Percentiles rank a stretch among this genome's conserved stretches.
Conservation (phyloP, 2,329 filamentous ascomycete genomes). For the Penicillium carneum region DNA sequence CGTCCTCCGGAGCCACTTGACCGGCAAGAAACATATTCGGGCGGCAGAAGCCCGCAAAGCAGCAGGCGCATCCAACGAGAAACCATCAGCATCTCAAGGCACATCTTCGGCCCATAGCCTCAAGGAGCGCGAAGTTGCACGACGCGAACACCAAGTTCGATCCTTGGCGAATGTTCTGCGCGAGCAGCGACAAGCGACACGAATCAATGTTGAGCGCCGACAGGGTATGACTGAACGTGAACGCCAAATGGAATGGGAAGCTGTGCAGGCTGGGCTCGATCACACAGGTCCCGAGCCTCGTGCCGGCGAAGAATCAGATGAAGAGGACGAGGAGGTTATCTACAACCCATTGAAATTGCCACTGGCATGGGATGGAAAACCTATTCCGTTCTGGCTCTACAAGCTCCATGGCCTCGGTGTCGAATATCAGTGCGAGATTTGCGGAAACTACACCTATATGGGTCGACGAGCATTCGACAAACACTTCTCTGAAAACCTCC, state of each 20-base stretch:
- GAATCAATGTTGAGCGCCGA: slow-evolving; percentile 92
- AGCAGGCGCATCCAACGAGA: slow-evolving; percentile 49
- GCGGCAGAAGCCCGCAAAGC: slow-evolving; percentile 71
- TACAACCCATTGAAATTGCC: slow-evolving; percentile 97
- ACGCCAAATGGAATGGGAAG: slow-evolving; percentile 89
- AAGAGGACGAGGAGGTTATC: slow-evolving; percentile 82
- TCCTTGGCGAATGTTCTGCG: slow-evolving; percentile 82
- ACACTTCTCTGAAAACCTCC: slow-evolving; percentile 92
- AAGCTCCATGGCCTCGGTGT: slow-evolving; percentile 93
- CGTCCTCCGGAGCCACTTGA: slow-evolving; percentile 87
- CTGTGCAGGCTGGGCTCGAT: slow-evolving; percentile 72
- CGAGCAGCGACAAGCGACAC: slow-evolving; percentile 84
- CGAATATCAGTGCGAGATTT: slow-evolving; percentile 94
- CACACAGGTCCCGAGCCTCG: slow-evolving; percentile 45
- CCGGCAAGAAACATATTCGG: slow-evolving; percentile 90
- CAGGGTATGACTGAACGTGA: slow-evolving; percentile 98
- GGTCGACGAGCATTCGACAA: slow-evolving; percentile 95
- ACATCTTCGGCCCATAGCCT: slow-evolving; percentile 58
- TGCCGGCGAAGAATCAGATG: slow-evolving; percentile 69
- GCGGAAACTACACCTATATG: slow-evolving; percentile 99
- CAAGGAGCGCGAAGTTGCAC: slow-evolving; percentile 89
- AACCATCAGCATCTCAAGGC: slow-evolving; percentile 32
- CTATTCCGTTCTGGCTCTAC: slow-evolving; percentile 98
- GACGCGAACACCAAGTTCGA: slow-evolving; percentile 83
- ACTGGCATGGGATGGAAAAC: slow-evolving; percentile 96